A percentile compares a stretch with the other conserved stretches of the same genome.
Conservation (phyloP, 352 stramenopile species). For the Globisporangium iwayamae region DNA sequence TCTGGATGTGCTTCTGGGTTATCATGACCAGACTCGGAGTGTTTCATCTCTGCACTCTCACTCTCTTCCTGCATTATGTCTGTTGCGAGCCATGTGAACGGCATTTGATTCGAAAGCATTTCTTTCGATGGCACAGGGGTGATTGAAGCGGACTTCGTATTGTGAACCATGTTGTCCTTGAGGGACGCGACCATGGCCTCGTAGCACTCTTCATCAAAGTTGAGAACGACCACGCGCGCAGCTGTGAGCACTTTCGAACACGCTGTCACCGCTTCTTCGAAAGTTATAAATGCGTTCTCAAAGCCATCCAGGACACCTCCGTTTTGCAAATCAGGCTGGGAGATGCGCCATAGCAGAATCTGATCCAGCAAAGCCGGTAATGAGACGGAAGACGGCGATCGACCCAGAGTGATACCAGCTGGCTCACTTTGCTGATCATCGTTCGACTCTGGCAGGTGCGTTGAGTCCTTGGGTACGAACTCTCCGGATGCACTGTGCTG, state of each 20-base stretch:
- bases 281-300: conserved; percentile 45
- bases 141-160: conserved; percentile 4
- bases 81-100: background rate
- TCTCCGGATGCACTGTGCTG: background rate
- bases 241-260: conserved; percentile 35
- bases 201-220: conserved; percentile 71
- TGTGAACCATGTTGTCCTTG: conserved; percentile 10
- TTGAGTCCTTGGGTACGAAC: conserved; percentile 3
- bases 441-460: conserved; percentile 22
- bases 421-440: conserved; percentile 1
- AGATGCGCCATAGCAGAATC: conserved; percentile 63
- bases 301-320: conserved; percentile 79
- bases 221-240: conserved; percentile 54
- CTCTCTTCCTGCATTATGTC: conserved; percentile 13
- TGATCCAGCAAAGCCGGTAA: conserved; percentile 44
- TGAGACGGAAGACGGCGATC: conserved; percentile 6
- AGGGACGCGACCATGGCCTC: conserved; percentile 34
- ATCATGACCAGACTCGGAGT: background rate
- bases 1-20: background rate
- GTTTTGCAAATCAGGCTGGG: conserved; percentile 50
- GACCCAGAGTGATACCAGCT: background rate
- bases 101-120: conserved; percentile 9
- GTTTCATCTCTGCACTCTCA: background rate
- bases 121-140: conserved; percentile 10
- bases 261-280: conserved; percentile 34